Evolutionary conservation across 495 filamentous ascomycete species (phyloP), one percentile per base, ranked within the genome.

Genomic region (Aspergillus cristatus): DNA sequence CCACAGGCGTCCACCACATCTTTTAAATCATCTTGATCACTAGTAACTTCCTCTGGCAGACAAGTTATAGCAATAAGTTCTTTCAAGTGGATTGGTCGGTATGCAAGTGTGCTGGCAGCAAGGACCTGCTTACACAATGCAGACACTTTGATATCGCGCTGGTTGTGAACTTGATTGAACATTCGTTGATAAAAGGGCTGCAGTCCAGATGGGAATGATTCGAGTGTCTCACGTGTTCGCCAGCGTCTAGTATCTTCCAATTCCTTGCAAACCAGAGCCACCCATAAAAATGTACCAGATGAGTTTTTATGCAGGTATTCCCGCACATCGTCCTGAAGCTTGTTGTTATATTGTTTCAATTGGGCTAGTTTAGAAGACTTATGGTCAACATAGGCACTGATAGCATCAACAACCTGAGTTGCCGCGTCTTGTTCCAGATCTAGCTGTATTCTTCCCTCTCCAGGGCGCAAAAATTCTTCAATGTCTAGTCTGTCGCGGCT

Each of bases 221-320:
- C n/a, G 0, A 54, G 3, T 18, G 34, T 41, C 12, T n/a, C n/a
- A n/a, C n/a, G n/a, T 26, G 34, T 35, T 18, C 28, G 1, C 37
- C 32, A 7, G 15, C 16, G 15, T 13, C 8, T 2, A 1, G 35
- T 24, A 26, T 28, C 31, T 1, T 18, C 18, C 2, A 55, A 45
- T 2, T 56, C 29, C 25, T 56, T 0, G 14, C 35, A 51, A 7
- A 58, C 59, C 12, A 65, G 35, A 24, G 50, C 50, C 5, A 60
- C 62, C 60, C 49, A 66, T 1, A 66, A 47, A 38, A 64, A 66
- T 4, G 53, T 64, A 2, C 47, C 50, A 18, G 49, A 17, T 4
- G 50, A n/a, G n/a, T n/a, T n/a, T n/a, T n/a, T n/a, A n/a, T n/a
- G n/a, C n/a, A n/a, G n/a, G n/a, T n/a, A n/a, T n/a, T n/a, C n/a